Conservation (phyloP, 768 basidiomycete genomes). For the Kwoniella shandongensis region DNA sequence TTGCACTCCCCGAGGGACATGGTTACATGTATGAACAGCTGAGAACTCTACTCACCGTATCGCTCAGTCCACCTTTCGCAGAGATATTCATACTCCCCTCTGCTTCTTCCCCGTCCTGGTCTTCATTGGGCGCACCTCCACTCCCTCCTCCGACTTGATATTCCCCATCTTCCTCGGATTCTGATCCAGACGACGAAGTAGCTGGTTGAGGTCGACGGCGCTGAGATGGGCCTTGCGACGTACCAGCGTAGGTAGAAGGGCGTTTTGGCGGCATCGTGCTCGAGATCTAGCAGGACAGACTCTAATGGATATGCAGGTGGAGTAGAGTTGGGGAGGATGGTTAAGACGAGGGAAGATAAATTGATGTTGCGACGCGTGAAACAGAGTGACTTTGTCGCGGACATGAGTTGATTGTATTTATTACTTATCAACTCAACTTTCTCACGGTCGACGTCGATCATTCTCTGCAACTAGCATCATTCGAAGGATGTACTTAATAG, state of each 20-base stretch:
- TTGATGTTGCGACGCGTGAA: slow-evolving; percentile 1
- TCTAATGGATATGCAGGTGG: background rate
- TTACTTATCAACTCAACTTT: slow-evolving; percentile 11
- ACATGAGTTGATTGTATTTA: too few species aligned
- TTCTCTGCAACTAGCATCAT: too few species aligned
- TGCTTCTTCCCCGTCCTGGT: too few species aligned
- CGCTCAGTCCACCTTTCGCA: slow-evolving; percentile 19
- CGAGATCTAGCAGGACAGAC: background rate
- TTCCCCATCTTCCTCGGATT: slow-evolving; percentile 14
- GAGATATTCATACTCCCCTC: background rate
- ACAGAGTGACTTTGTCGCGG: too few species aligned
- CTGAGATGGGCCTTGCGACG: slow-evolving; percentile 15
- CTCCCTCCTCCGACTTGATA: slow-evolving; percentile 10
- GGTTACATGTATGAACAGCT: background rate
- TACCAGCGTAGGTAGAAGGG: slow-evolving; percentile 7
- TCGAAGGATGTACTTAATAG: too few species aligned
- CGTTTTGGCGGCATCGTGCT: slow-evolving; percentile 10
- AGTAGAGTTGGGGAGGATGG: background rate
- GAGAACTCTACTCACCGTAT: slow-evolving; percentile 17
- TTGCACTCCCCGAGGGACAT: background rate
- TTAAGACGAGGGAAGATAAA: too few species aligned
- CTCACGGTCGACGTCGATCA: slow-evolving; percentile 11
- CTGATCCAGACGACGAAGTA: background rate
- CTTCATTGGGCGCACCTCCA: background rate
- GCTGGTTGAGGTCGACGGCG: slow-evolving; percentile 6